Percentiles rank a stretch among this genome's conserved stretches.
Evolutionary conservation across 495 filamentous ascomycete species (phyloP).

Genomic region (Evernia prunastri): DNA sequence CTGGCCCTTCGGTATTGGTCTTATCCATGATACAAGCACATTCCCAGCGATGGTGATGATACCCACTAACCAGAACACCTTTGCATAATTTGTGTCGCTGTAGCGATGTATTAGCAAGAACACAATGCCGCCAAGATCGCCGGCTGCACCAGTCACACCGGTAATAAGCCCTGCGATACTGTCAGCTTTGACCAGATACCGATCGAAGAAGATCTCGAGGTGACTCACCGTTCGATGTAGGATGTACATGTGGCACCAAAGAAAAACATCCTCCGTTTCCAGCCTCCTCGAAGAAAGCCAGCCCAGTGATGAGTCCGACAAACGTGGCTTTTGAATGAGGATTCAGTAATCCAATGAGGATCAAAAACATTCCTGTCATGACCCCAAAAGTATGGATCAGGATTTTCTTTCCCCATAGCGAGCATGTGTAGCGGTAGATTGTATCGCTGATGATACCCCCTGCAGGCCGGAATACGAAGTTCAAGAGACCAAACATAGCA

Average conservation of each 20-base stretch:
- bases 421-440: conserved; percentile 54
- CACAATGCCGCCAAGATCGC: conserved; percentile 77
- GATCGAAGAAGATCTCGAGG: background rate
- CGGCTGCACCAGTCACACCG: conserved; percentile 70
- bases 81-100: conserved; percentile 56
- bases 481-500: conserved; percentile 84
- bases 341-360: conserved; percentile 63
- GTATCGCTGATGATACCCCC: conserved; percentile 69
- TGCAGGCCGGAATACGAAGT: conserved; percentile 63
- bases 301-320: conserved; percentile 64
- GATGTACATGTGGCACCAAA: conserved; percentile 75
- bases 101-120: conserved; percentile 81
- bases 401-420: conserved; percentile 71
- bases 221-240: conserved; percentile 58
- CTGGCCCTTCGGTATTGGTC: conserved; percentile 61
- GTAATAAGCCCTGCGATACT: conserved; percentile 57
- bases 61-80: conserved; percentile 73
- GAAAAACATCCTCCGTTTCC: conserved; percentile 80
- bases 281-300: conserved; percentile 76
- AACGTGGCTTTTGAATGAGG: conserved; percentile 53
- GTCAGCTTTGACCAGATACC: background rate
- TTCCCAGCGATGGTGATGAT: conserved; percentile 60
- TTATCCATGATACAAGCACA: conserved; percentile 63
- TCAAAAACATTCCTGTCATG: conserved; percentile 56
- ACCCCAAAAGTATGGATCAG: conserved; percentile 58